Base-by-base conservation (phyloP, 192 early-diverging fungal species). In the Rhizophagus clarus region DNA sequence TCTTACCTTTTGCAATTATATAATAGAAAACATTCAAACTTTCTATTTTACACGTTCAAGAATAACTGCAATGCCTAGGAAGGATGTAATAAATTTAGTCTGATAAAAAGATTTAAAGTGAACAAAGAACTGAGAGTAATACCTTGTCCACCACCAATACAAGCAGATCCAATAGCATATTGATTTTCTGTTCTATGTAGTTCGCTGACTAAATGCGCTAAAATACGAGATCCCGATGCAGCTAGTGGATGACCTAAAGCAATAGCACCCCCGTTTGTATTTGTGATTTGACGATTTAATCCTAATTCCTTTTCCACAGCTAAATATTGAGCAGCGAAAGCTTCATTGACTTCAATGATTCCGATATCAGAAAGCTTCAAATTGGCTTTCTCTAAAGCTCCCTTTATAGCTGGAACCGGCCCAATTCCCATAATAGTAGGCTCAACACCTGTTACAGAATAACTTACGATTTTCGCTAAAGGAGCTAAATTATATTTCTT, bases 351-450 rank as follows among this genome's bases (percentile, higher is more conserved):
- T 86, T 99, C 98, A 72, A 97, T 85, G 20, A 97, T 82, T 72
- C 92, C 93, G 90, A 99, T 97, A 81, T 98, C 93, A 67, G 89
- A 90, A 64, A 98, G 82, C 17, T 84, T 77, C 70, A 97, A 84
- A 22, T 91, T 91, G 61, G 96, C 94, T 81, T 90, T 89, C 79
- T 91, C 93, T 77, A 99, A 89, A 15, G 93, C 97, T 14, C 89
- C 92, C 32, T 89, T 88, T 79, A 98, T 97, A 76, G 98, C 96
- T 17, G 93, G 91, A 62, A 95, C 97, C 15, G 98, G 98, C 24
- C 98, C 98, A 75, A 97, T 96, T 86, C 96, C 97, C 96, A 98
- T 98, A 87, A 97, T 93, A 62, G 86, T 90, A 76, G 97, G 97
- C 72, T 98, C 96, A 34, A 97, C 95, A 49, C 96, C 97, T 67